These are phyloP conservation scores for Microsporum canis DNA, from an alignment of 2,329 filamentous ascomycete species.

Conservation along the genomic window DNA sequence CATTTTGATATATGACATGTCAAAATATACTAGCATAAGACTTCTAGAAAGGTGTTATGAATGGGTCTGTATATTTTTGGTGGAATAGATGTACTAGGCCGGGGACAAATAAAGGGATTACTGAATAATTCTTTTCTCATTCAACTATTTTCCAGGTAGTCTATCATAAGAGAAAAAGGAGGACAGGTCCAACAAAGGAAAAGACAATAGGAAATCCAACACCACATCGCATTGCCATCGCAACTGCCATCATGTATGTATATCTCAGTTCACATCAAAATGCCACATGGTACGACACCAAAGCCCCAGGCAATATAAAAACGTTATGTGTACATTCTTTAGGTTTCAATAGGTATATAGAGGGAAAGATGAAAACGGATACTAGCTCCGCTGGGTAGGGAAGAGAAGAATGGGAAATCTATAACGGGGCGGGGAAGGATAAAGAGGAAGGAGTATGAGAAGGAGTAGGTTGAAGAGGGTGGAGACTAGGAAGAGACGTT, in stretches of 20 bases:
- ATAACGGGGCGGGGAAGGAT: background rate
- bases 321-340: background rate
- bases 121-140: background rate
- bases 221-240: background rate
- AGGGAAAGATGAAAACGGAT: background rate
- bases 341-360: background rate
- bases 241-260: background rate
- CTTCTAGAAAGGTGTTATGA: background rate
- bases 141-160: background rate
- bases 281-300: background rate
- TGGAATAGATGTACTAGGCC: too few relatives aligned
- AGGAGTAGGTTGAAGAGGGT: background rate
- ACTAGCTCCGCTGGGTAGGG: background rate
- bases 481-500: conserved; percentile 12
- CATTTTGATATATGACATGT: too few relatives aligned
- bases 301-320: background rate
- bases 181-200: background rate
- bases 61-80: background rate
- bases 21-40: too few relatives aligned
- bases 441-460: background rate
- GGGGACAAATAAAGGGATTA: too few relatives aligned
- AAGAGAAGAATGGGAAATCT: background rate
- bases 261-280: background rate
- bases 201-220: background rate
- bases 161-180: background rate